Percentiles rank a stretch among this genome's conserved stretches.
Conservation (phyloP, 176 grass and related monocot species). For the Zoysia japonica region DNA sequence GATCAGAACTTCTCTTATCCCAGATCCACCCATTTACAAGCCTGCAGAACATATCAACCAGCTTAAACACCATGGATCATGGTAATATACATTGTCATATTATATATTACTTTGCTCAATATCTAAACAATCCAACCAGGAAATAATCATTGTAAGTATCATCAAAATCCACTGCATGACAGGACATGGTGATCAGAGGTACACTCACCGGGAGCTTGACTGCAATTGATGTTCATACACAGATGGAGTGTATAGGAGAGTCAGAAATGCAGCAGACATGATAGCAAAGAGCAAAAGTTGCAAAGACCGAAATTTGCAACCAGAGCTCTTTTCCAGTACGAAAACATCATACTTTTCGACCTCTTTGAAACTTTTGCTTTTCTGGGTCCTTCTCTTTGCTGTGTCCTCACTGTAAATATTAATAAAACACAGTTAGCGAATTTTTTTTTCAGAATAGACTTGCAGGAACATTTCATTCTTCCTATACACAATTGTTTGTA, state of each 20-base stretch:
- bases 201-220: conserved; percentile 62
- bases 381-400: conserved; percentile 67
- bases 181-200: background rate
- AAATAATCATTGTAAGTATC: background rate
- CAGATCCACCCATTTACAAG: conserved; percentile 88
- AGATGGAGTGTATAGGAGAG: conserved; percentile 72
- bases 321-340: conserved; percentile 61
- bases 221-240: conserved; percentile 69
- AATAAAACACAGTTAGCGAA: conserved; percentile 30
- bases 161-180: conserved; percentile 21
- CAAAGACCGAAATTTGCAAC: conserved; percentile 79
- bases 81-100: background rate
- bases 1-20: conserved; percentile 66
- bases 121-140: background rate
- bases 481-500: background rate
- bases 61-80: conserved; percentile 19
- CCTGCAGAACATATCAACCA: conserved; percentile 46
- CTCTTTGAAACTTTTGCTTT: conserved; percentile 79
- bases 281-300: conserved; percentile 77
- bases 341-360: conserved; percentile 74
- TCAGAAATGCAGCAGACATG: conserved; percentile 78
- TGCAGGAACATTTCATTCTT: background rate
- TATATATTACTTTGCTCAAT: background rate
- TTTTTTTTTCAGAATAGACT: background rate
- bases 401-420: conserved; percentile 62